Conservation (phyloP, 495 filamentous ascomycete genomes). For the Lasiosphaeria miniovina region DNA sequence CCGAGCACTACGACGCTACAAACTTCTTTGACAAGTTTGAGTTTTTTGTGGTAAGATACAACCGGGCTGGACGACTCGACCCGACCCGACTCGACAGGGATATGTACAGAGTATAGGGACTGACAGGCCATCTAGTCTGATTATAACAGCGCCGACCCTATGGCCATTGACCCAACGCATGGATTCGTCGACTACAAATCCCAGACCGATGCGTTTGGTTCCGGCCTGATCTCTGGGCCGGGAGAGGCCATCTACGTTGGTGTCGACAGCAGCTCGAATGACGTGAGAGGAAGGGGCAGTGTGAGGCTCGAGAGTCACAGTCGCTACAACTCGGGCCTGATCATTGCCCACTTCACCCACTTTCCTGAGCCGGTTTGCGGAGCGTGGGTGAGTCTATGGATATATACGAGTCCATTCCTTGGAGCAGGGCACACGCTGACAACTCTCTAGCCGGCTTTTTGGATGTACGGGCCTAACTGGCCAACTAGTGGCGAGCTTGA, state of each 20-base stretch:
- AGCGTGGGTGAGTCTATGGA: slow-evolving; percentile 26
- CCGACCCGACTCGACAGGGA: not conserved
- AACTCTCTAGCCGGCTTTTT: slow-evolving; percentile 48
- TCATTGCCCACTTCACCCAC: slow-evolving; percentile 68
- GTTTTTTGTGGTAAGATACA: slow-evolving; percentile 43
- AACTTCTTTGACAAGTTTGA: slow-evolving; percentile 55
- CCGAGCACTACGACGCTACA: slow-evolving; percentile 41
- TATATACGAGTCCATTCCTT: no score
- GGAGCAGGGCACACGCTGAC: no score
- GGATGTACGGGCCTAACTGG: slow-evolving; percentile 76
- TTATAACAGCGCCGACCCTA: slow-evolving; percentile 13
- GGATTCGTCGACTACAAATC: slow-evolving; percentile 65
- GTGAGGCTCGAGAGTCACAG: slow-evolving; percentile 67
- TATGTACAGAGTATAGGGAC: no score
- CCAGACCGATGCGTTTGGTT: slow-evolving; percentile 45
- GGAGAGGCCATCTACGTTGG: slow-evolving; percentile 48
- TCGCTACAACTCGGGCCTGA: slow-evolving; percentile 62
- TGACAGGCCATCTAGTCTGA: slow-evolving; percentile 9
- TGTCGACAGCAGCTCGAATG: slow-evolving; percentile 36
- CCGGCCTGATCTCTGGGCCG: slow-evolving; percentile 53
- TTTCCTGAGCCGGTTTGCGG: slow-evolving; percentile 68
- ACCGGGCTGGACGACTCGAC: not conserved
- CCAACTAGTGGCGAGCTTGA: slow-evolving; percentile 80
- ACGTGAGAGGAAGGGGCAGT: slow-evolving; percentile 54
- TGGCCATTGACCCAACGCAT: slow-evolving; percentile 56